phyloP scores from a whole-genome alignment of 2,329 filamentous ascomycete genomes.

The Hypoxylon rubiginosum region DNA sequence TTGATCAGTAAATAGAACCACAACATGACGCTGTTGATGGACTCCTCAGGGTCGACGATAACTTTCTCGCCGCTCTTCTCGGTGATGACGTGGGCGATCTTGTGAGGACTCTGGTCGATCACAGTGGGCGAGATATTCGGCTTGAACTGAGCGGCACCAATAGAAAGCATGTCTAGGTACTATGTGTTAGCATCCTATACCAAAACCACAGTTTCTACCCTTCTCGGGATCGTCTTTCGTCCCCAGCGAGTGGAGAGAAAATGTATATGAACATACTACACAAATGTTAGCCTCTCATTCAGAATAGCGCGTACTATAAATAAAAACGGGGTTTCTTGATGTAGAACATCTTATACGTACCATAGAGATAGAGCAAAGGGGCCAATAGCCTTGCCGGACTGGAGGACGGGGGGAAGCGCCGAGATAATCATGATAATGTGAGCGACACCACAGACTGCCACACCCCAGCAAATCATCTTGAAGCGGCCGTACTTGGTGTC shows the following conservation, averaged over 20 bases:
- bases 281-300: slow-evolving; percentile 16
- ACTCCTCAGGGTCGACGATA: slow-evolving; percentile 75
- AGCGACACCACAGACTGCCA: slow-evolving; percentile 53
- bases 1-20: slow-evolving; percentile 71
- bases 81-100: slow-evolving; percentile 66
- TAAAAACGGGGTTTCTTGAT: neutral
- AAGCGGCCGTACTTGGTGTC: slow-evolving; percentile 59
- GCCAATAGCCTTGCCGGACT: slow-evolving; percentile 62
- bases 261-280: slow-evolving; percentile 25
- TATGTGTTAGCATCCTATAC: slow-evolving; percentile 19
- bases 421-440: slow-evolving; percentile 54
- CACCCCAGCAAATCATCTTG: slow-evolving; percentile 51
- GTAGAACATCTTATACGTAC: slow-evolving; percentile 34
- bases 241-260: neutral
- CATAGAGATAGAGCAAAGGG: slow-evolving; percentile 72
- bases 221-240: neutral
- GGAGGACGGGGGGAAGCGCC: slow-evolving; percentile 55
- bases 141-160: slow-evolving; percentile 79
- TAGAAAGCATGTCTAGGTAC: slow-evolving; percentile 58
- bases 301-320: neutral
- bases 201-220: too few species aligned
- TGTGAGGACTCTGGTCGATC: slow-evolving; percentile 74
- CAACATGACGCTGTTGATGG: slow-evolving; percentile 74
- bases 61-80: slow-evolving; percentile 70
- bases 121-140: slow-evolving; percentile 77